Percentiles rank a stretch among this genome's conserved stretches.
Evolutionary conservation across 345 rosid genomes (phyloP).

Genomic region (Salix caprea): DNA sequence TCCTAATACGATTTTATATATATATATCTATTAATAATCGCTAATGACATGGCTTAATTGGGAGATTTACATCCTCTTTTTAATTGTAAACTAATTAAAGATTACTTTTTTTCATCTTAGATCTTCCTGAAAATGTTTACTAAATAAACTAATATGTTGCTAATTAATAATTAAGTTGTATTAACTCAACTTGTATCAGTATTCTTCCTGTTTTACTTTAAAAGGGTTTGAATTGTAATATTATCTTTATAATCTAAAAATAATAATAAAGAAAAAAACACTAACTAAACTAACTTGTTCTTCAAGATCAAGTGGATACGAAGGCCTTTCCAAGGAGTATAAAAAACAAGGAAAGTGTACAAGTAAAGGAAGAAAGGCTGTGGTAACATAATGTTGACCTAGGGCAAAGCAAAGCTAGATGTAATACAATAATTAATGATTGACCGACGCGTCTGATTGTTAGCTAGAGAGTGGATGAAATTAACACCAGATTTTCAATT

Average conservation of each 20-base stretch:
- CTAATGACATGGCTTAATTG: background rate
- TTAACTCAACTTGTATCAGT: too few relatives aligned
- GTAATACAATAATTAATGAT: constrained; percentile 26
- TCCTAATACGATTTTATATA: background rate
- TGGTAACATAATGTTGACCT: constrained; percentile 2
- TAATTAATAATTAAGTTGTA: too few relatives aligned
- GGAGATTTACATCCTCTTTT: too few relatives aligned
- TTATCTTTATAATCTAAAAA: too few relatives aligned
- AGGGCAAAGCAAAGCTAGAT: background rate
- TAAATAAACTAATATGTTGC: too few relatives aligned
- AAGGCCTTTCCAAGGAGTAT: background rate
- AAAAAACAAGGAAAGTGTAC: background rate
- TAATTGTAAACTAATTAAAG: too few relatives aligned
- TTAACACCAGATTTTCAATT: constrained; percentile 35
- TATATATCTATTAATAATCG: background rate
- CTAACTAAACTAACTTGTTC: background rate
- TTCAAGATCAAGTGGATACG: background rate
- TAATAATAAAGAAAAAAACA: background rate
- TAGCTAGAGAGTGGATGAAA: constrained; percentile 48
- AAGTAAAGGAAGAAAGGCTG: constrained; percentile 5
- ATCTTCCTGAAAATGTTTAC: too few relatives aligned
- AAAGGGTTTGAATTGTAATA: too few relatives aligned
- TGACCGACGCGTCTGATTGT: constrained; percentile 26
- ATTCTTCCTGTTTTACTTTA: too few relatives aligned
- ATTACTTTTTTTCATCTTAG: too few relatives aligned